Base-by-base conservation (phyloP, 2,329 filamentous ascomycete species). In the Juglanconis oblonga region DNA sequence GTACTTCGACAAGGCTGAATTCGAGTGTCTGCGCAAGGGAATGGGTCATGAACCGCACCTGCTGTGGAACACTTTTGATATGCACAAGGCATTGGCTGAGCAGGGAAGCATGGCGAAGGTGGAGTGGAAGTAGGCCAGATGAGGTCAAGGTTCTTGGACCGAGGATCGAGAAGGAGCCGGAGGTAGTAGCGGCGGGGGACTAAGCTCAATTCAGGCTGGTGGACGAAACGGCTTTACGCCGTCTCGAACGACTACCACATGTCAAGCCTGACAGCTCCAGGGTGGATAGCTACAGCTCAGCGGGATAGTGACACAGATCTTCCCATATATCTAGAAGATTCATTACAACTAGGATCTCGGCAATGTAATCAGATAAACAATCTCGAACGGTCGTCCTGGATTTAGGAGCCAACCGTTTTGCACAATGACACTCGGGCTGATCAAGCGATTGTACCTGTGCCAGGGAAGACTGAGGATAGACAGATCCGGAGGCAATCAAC, bases 11-110 rank as follows among this genome's bases (percentile, higher is more conserved):
- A 90, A 89, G 74, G 92, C 92, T 42, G 92, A 96, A 77, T 91
- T 83, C 69, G 90, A 96, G 77, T 95, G 91, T 72, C 75, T 96
- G 73, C 84, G 82, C 74, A 94, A 92, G 82, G 92, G 91, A 24
- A 91, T 88, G 91, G 91, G 91, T 24, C 92, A 96, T 75, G 90
- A 96, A 81, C 92, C 92, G 32, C 92, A 96, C 74, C 77, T 96
- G 71, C 79, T 96, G 64, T 96, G 87, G 82, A 90, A 96, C 76
- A 81, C 83, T 51, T 96, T 96, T 73, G 91, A 96, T 74, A 90
- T 96, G 87, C 92, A 96, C 77, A 88, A 88, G 81, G 90, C 92
- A 64, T 75, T 96, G 62, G 78, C 86, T 60, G 88, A 93, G 78
- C 85, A 94, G 73, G 92, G 92, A 31, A 95, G 90, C 67, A 96